Base-by-base conservation (phyloP, 805 yeast species). In the Barnettozyma californica region DNA sequence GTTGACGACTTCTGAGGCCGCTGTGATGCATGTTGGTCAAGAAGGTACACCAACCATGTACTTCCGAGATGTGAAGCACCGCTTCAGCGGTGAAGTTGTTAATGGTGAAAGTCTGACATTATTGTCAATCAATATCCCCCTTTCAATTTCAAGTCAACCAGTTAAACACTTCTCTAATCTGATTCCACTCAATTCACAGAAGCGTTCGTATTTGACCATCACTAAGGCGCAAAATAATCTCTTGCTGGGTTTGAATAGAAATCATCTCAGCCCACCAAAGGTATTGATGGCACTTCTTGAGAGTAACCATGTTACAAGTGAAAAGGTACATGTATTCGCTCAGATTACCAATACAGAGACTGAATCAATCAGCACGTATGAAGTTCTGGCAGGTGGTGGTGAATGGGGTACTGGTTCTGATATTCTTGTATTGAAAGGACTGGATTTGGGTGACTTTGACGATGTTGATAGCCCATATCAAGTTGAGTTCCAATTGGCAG, bases 351-450 rank as follows among this genome's bases (percentile, higher is more conserved):
- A 43, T 34, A 14, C 20, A 2, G 11, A 29, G 5, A 13, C 36
- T 1, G 33, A 19, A 7, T 25, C 18, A 3, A 21, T 13, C 3
- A 33, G 35, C 29, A 36, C 18, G 9, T 43, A 45, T 31, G 38
- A 48, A 19, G 37, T 51, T 8, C 31, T 48, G 9, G 54, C 54
- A 2, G 54, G 54, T 8, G 54, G 54, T 18, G 54, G 54, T 20
- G 46, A 51, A 37, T 51, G 51, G 54, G 54, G 54, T 1, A 27
- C 37, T 23, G 40, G 36, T 2, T 27, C 52, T 10, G 36, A 41
- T 4, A 11, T 43, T 2, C 23, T 51, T n/a, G 54, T 43, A 2
- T 19, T 48, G n/a, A 20, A 45, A 26, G 44, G 37, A 18, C 16
- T 48, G 25, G 45, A 41, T 9, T 18, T 45, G 10, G 43, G 39